phyloP scores from a whole-genome alignment of 2,329 filamentous ascomycete genomes.

The Pseudocercospora vitis region DNA sequence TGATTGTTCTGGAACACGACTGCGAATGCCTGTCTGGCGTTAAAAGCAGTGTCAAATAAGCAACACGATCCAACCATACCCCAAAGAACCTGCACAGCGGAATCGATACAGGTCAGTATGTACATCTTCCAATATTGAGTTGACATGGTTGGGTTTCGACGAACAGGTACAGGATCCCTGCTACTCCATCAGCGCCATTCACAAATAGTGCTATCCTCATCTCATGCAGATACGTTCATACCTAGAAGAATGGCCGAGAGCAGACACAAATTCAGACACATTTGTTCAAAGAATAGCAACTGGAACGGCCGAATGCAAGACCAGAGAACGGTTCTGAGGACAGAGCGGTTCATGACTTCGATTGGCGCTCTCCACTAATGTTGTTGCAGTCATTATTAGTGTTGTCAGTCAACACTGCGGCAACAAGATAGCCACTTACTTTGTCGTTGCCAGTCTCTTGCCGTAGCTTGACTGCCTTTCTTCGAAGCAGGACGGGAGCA shows the following conservation, averaged over 20 bases:
- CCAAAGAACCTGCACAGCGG: slow-evolving; percentile 2
- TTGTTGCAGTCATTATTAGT: too few relatives aligned
- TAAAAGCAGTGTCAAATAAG: slow-evolving; percentile 3
- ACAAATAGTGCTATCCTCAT: background rate
- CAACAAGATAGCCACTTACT: slow-evolving; percentile 9
- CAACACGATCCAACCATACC: slow-evolving; percentile 2
- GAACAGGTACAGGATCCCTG: slow-evolving; percentile 81
- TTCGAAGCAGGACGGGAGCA: slow-evolving; percentile 67
- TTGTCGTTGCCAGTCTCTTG: slow-evolving; percentile 68
- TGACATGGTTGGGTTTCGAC: slow-evolving; percentile 53
- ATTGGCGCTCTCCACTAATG: slow-evolving; percentile 70
- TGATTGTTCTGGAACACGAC: slow-evolving; percentile 74
- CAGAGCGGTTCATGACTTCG: slow-evolving; percentile 69
- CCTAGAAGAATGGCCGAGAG: slow-evolving; percentile 76
- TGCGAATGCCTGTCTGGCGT: slow-evolving; percentile 65
- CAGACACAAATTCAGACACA: slow-evolving; percentile 79
- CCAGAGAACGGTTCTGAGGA: slow-evolving; percentile 54
- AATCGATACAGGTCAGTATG: background rate
- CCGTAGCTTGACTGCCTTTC: slow-evolving; percentile 70
- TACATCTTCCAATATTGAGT: background rate
- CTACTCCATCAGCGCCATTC: background rate
- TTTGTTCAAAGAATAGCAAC: slow-evolving; percentile 71
- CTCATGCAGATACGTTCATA: background rate
- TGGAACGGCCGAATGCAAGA: slow-evolving; percentile 68
- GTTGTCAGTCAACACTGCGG: too few relatives aligned